These are phyloP conservation scores for Takakia lepidozioides DNA, from an alignment of 225 moss, liverwort and hornwort genomes.

Conservation along the genomic window DNA sequence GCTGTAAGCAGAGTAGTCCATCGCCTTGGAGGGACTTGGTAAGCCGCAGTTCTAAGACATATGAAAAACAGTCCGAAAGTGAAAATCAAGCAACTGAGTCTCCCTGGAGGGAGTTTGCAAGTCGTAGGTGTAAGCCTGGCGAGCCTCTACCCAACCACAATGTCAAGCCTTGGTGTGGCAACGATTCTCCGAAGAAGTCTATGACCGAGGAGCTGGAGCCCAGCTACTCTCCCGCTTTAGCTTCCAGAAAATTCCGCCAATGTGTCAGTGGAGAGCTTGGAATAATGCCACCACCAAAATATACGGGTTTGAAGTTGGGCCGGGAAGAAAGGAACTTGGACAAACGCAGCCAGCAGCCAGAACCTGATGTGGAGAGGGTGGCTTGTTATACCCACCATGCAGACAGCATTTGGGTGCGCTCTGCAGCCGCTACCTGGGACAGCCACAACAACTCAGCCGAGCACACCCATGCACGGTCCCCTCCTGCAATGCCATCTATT, in stretches of 20 bases:
- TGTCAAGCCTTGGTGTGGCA: conserved; percentile 30
- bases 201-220: conserved; percentile 8
- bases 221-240: background rate
- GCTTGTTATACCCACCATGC: too few relatives aligned
- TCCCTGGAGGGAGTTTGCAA: conserved; percentile 2
- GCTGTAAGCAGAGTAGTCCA: too few relatives aligned
- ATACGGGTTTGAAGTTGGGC: too few relatives aligned
- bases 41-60: too few relatives aligned
- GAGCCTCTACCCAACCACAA: conserved; percentile 11
- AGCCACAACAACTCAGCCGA: conserved; percentile 8
- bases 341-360: too few relatives aligned
- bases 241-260: conserved; percentile 14
- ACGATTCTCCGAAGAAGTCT: conserved; percentile 11
- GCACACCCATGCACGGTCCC: conserved; percentile 8
- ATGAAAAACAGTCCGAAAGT: too few relatives aligned
- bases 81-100: conserved; percentile 17
- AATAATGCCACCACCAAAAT: too few relatives aligned
- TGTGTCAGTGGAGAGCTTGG: conserved; percentile 4
- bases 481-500: conserved; percentile 41
- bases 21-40: too few relatives aligned
- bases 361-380: too few relatives aligned
- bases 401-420: too few relatives aligned
- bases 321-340: too few relatives aligned
- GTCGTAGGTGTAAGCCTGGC: background rate
- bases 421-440: too few relatives aligned